Base-by-base conservation (phyloP, 140 eudicot species). In the Anethum foeniculum region DNA sequence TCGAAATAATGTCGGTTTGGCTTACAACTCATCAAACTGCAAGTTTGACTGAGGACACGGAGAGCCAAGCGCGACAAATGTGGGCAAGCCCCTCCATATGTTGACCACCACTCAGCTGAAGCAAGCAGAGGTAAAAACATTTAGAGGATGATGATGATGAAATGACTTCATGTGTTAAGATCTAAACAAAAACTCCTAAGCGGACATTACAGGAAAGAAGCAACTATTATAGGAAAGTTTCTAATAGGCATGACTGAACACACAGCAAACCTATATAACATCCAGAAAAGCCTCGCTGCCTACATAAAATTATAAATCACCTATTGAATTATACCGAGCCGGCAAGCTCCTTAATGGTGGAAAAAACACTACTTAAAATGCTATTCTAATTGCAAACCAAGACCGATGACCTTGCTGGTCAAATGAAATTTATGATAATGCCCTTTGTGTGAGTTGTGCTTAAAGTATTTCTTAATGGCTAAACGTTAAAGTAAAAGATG, bases 71-170 rank as follows among this genome's bases (percentile, higher is more conserved):
- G 94, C 71, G 97, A 88, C 90, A 96, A 84, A 83, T 90, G 90
- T 41, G 99, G 99, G 86, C 98, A 96, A 34, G 87, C 96, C 69
- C 98, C 99, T 82, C 99, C 99, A 67, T 93, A 91, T 71, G 96
- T 90, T 71, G 92, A 90, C 99, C 99, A 96, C 98, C 99, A 96
- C 76, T 93, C 99, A 82, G 92, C 99, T 96, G 82, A 30, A 74
- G 44, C 77, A 84, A 86, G 77, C 86, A 79, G 86, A 74, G 51
- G 1, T 80, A 18, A 49, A 19, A 72, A 16, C 15, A 52, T 68
- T 81, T 38, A 87, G 83, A 47, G 65, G 64, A 69, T 36, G 23
- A 80, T 0, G 23, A 82, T 0, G 30, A 47, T 60, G 73, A 34
- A n/a, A 27, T 36, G 75, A 69, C 12, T 34, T 69, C 75, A 13